Conservation (phyloP, 2,329 filamentous ascomycete genomes). For the Aureobasidium pullulans region DNA sequence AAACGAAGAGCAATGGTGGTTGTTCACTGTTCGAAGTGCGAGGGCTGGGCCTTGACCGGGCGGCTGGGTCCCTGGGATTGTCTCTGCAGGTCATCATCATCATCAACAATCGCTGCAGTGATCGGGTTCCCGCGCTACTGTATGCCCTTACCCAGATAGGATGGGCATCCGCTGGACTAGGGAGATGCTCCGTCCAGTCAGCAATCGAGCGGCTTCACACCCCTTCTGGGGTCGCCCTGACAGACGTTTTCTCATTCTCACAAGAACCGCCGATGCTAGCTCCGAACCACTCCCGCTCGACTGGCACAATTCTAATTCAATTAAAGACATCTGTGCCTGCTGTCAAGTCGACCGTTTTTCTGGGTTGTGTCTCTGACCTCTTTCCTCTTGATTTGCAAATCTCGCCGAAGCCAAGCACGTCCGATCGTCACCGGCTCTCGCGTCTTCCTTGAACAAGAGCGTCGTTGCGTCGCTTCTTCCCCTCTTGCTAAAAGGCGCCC, state of each 20-base stretch:
- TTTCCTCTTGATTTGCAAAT: neutral
- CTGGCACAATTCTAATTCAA: constrained; percentile 15
- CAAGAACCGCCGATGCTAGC: constrained; percentile 12
- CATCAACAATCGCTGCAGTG: constrained; percentile 1
- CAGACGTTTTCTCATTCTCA: constrained; percentile 10
- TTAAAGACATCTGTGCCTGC: constrained; percentile 15
- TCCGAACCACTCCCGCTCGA: constrained; percentile 12
- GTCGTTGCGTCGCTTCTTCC: constrained; percentile 3
- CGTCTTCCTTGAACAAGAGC: neutral
- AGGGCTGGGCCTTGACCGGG: constrained; percentile 11
- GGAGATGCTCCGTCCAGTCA: constrained; percentile 15
- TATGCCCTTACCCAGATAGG: constrained; percentile 9
- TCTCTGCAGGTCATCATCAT: constrained; percentile 13
- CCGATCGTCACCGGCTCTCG: constrained; percentile 13
- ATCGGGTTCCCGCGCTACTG: constrained; percentile 13
- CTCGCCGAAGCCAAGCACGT: constrained; percentile 10
- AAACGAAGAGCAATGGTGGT: neutral
- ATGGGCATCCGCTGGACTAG: constrained; percentile 1
- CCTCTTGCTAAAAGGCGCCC: constrained; percentile 4
- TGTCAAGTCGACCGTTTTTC: constrained; percentile 11
- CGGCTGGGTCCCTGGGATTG: constrained; percentile 12
- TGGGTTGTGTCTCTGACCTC: constrained; percentile 12
- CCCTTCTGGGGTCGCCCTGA: constrained; percentile 11
- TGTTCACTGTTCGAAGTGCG: neutral
- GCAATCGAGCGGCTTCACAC: constrained; percentile 8